Evolutionary conservation across 2,329 filamentous ascomycete species (phyloP).

Genomic region (Lomentospora prolificans): DNA sequence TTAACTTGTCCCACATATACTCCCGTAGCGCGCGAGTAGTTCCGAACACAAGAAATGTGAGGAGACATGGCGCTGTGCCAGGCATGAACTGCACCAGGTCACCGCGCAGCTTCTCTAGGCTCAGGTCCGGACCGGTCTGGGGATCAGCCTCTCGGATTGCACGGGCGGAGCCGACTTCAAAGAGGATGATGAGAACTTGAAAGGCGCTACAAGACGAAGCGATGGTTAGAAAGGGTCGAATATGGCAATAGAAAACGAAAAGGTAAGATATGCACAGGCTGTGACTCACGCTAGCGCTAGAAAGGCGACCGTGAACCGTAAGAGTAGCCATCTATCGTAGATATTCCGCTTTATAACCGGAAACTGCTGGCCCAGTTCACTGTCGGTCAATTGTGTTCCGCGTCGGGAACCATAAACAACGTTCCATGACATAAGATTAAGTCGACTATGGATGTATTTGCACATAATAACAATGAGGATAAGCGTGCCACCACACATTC

Average conservation of each 20-base stretch:
- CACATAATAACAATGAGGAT: constrained; percentile 28
- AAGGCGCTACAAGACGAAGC: constrained; percentile 18
- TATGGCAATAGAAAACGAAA: constrained; percentile 3
- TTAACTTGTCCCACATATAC: constrained; percentile 13
- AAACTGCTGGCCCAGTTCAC: neutral
- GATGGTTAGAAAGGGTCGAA: neutral
- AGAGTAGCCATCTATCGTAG: constrained; percentile 34
- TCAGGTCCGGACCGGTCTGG: constrained; percentile 22
- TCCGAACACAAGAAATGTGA: constrained; percentile 17
- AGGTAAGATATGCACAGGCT: too few relatives aligned
- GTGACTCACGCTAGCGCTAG: constrained; percentile 27
- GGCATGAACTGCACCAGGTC: constrained; percentile 17
- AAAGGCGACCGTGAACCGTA: constrained; percentile 34
- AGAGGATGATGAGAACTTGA: constrained; percentile 27
- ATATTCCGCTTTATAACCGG: constrained; percentile 18
- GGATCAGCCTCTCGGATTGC: constrained; percentile 21
- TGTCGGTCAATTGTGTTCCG: neutral
- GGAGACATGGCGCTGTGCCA: constrained; percentile 11
- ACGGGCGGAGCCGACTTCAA: constrained; percentile 22
- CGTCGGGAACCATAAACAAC: neutral
- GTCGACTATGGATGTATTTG: constrained; percentile 29
- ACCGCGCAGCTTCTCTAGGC: constrained; percentile 12
- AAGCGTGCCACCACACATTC: constrained; percentile 24
- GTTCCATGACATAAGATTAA: constrained; percentile 21
- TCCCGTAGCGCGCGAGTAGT: constrained; percentile 17